These are phyloP conservation scores for Pholiota conissans DNA, from an alignment of 768 basidiomycete genomes.

Conservation along the genomic window DNA sequence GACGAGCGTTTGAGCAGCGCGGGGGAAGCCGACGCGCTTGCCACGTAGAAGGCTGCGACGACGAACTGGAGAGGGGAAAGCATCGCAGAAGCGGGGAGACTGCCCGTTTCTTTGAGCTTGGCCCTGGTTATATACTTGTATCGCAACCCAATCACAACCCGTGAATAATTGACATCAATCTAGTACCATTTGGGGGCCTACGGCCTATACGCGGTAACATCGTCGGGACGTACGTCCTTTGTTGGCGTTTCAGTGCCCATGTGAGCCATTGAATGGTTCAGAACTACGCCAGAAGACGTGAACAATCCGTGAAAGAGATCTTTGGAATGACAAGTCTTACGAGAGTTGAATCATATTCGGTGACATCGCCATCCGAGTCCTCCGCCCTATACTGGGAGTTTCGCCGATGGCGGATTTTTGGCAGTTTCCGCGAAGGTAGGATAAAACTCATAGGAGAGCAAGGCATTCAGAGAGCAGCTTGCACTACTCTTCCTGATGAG, in stretches of 20 bases:
- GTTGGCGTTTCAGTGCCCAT: neutral
- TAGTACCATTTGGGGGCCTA: neutral
- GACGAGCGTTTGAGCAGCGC: conserved; percentile 19
- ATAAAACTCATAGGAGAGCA: too few relatives aligned
- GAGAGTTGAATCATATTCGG: neutral
- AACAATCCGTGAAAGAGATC: neutral
- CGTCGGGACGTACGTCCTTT: too few relatives aligned
- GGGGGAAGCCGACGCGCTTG: neutral
- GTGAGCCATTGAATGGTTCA: neutral
- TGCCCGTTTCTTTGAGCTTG: neutral
- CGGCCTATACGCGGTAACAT: neutral
- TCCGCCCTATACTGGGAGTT: too few relatives aligned
- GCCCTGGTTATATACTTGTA: neutral
- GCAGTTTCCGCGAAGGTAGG: neutral
- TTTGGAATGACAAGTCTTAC: neutral
- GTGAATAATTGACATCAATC: neutral
- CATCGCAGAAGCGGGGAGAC: neutral
- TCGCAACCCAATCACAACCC: neutral
- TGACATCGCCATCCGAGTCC: neutral
- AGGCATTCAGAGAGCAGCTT: too few relatives aligned
- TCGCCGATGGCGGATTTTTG: neutral
- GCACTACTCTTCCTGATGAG: too few relatives aligned
- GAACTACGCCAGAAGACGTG: neutral
- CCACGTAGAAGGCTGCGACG: neutral
- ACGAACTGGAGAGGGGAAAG: neutral